Percentiles rank a stretch among this genome's conserved stretches.
phyloP scores from a whole-genome alignment of 2,329 filamentous ascomycete genomes.

The Aspergillus spinulosporus region DNA sequence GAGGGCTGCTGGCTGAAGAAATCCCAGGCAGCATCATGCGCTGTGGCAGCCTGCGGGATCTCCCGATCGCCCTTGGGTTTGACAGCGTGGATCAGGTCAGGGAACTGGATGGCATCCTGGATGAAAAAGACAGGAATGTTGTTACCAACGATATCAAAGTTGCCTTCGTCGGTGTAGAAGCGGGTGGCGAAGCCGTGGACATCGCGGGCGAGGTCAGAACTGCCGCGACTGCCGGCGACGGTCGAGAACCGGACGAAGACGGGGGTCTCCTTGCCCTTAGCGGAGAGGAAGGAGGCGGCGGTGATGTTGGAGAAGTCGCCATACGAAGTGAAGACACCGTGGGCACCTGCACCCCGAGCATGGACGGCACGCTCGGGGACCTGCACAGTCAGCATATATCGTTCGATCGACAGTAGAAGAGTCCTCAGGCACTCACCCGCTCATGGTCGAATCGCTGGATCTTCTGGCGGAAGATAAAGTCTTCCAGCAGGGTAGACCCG shows the following conservation, averaged over 20 bases:
- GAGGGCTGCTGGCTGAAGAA: slow-evolving; percentile 45
- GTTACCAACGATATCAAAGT: slow-evolving; percentile 51
- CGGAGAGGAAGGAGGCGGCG: slow-evolving; percentile 62
- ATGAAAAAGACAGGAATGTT: slow-evolving; percentile 47
- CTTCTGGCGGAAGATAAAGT: slow-evolving; percentile 72
- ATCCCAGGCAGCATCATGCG: slow-evolving; percentile 56
- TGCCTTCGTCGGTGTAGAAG: slow-evolving; percentile 73
- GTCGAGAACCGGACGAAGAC: slow-evolving; percentile 74
- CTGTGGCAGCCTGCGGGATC: slow-evolving; percentile 52
- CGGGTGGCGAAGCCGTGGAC: slow-evolving; percentile 70
- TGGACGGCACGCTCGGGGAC: slow-evolving; percentile 68
- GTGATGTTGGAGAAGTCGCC: slow-evolving; percentile 68
- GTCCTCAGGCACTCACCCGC: slow-evolving; percentile 49
- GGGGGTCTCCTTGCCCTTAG: slow-evolving; percentile 61
- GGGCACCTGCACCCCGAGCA: slow-evolving; percentile 66
- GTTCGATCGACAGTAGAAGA: not conserved
- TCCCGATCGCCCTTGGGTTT: slow-evolving; percentile 44
- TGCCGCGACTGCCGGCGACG: slow-evolving; percentile 68
- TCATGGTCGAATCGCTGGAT: slow-evolving; percentile 72
- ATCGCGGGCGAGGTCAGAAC: slow-evolving; percentile 69
- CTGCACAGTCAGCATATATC: slow-evolving; percentile 27
- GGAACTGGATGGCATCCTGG: slow-evolving; percentile 45
- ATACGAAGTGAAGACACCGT: slow-evolving; percentile 69
- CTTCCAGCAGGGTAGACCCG: slow-evolving; percentile 68
- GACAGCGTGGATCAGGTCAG: slow-evolving; percentile 45